A percentile compares a stretch with the other conserved stretches of the same genome.
Conservation (phyloP, 2,329 filamentous ascomycete species). For the Fonsecaea erecta region DNA sequence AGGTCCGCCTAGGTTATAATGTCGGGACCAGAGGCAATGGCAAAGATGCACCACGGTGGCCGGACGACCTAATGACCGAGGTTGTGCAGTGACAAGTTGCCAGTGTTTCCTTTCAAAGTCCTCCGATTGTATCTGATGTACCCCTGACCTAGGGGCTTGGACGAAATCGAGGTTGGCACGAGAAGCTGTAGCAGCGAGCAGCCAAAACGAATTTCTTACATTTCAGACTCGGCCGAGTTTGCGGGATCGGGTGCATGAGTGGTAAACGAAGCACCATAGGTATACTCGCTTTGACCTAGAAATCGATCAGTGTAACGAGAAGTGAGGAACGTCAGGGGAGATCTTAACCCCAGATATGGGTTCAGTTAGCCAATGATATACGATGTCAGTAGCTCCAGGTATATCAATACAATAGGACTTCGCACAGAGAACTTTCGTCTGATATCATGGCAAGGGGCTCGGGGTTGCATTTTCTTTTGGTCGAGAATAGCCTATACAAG, state of each 20-base stretch:
- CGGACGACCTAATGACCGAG: conserved; percentile 44
- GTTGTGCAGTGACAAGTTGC: conserved; percentile 21
- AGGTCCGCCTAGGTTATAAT: conserved; percentile 52
- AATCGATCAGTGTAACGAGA: neutral
- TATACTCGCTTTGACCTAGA: neutral
- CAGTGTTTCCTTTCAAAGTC: neutral
- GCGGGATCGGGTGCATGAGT: neutral
- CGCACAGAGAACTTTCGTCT: neutral
- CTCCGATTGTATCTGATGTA: neutral
- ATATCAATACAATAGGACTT: neutral
- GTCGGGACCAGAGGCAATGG: conserved; percentile 59
- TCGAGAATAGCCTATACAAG: neutral
- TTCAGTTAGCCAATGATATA: neutral
- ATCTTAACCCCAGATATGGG: neutral
- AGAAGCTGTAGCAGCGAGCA: neutral
- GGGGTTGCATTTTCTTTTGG: neutral
- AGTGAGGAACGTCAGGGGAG: neutral
- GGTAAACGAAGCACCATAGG: neutral
- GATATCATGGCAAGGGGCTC: neutral
- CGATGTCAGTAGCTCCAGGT: neutral
- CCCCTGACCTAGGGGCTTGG: neutral
- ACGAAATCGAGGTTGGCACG: neutral
- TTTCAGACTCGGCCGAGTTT: neutral
- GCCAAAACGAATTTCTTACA: neutral
- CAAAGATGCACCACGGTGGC: conserved; percentile 55